Base-by-base conservation (phyloP, 164 flowering plant genomes). In the Brasenia schreberi region DNA sequence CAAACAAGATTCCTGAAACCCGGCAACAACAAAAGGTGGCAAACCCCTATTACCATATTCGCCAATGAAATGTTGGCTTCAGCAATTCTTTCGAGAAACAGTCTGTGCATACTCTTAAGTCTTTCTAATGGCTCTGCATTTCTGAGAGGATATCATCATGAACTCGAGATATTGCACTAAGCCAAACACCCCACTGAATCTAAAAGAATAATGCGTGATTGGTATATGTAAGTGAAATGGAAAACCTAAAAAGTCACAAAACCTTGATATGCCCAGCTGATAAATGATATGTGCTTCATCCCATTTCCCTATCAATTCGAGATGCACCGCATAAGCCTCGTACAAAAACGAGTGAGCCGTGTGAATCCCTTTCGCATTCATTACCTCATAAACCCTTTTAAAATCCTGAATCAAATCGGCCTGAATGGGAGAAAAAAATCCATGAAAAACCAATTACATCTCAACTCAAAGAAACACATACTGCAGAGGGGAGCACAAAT, bases 261-360 rank as follows among this genome's bases (percentile, higher is more conserved):
- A 91, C 99, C 97, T 89, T 42, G 82, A 81, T 71, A 94, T 80
- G 33, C 96, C 99, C 66, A 76, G 68, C 19, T 71, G 77, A 76
- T 89, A 94, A 67, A 87, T 73, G 52, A 49, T 62, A 63, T 70
- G 70, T 4, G 99, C 99, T 27, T 89, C 90, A 17, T 70, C 66
- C 71, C 87, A 76, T 72, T 69, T 77, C 76, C 86, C 90, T 64
- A 83, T 91, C 0, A 71, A 81, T 79, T 89, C 97, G 16, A 94
- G 80, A 71, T 81, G 82, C 27, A 73, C 6, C 0, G 96, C 99
- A 61, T 81, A 88, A 52, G 80, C 70, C 49, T 84, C 87, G 66
- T 94, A 94, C 16, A 86, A 82, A 69, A 77, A 23, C n/a, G 92
- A 71, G 71, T 83, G 67, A 6, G 67, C 52, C 23, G 78, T 16